These are phyloP conservation scores for Gaillardinia entomophila DNA, from an alignment of 805 yeast species.

Conservation along the genomic window DNA sequence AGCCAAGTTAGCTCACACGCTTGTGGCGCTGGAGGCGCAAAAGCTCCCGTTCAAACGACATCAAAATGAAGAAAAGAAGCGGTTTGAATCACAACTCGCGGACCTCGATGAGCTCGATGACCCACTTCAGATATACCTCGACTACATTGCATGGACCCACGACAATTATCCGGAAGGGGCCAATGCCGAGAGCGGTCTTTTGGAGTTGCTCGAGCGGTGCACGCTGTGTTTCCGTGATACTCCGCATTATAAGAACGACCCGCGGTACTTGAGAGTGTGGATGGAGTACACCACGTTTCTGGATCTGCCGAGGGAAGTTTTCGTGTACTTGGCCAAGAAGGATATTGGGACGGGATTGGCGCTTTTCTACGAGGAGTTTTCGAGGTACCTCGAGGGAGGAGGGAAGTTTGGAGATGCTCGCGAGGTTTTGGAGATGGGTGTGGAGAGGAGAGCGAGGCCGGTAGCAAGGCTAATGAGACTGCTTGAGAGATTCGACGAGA, in stretches of 20 bases:
- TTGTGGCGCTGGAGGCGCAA: slow-evolving; percentile 18
- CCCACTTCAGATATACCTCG: slow-evolving; percentile 72
- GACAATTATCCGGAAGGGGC: slow-evolving; percentile 58
- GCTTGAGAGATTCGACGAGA: slow-evolving; percentile 38
- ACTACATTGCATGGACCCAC: slow-evolving; percentile 70
- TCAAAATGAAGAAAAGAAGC: slow-evolving; percentile 30
- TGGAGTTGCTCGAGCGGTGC: slow-evolving; percentile 63
- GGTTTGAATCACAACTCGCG: slow-evolving; percentile 45
- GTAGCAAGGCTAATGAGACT: slow-evolving; percentile 23
- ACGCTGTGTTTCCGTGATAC: slow-evolving; percentile 63
- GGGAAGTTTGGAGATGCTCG: slow-evolving; percentile 50
- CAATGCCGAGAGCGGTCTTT: slow-evolving; percentile 57
- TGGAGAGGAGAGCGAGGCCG: slow-evolving; percentile 64
- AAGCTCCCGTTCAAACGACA: slow-evolving; percentile 15
- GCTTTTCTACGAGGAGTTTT: slow-evolving; percentile 73
- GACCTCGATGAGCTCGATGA: slow-evolving; percentile 67
- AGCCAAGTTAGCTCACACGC: slow-evolving; percentile 41
- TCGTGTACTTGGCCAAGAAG: slow-evolving; percentile 62
- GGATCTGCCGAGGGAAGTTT: slow-evolving; percentile 66
- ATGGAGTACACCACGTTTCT: slow-evolving; percentile 64
- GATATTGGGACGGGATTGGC: slow-evolving; percentile 67
- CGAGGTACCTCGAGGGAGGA: slow-evolving; percentile 50
- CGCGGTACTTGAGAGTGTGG: slow-evolving; percentile 79
- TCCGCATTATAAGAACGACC: slow-evolving; percentile 70
- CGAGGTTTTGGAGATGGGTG: slow-evolving; percentile 53